Conservation (phyloP, 129 eudicot species). For the Glebionis coronaria region DNA sequence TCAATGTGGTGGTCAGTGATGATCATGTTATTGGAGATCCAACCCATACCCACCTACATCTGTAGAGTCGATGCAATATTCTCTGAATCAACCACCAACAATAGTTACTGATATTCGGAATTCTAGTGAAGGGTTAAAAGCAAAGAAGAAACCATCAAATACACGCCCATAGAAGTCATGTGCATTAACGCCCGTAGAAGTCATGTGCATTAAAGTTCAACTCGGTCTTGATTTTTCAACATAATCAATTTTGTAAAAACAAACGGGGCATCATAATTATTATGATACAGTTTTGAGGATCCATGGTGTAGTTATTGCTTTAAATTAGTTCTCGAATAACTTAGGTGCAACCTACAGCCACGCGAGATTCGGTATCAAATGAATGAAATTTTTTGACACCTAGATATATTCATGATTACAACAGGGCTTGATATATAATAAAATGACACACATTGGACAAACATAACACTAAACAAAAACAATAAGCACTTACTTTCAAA, state of each 20-base stretch:
- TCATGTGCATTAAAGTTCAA: not conserved
- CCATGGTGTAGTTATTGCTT: conserved; percentile 15
- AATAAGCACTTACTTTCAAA: not conserved
- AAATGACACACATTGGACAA: too few species aligned
- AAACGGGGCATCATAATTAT: conserved; percentile 14
- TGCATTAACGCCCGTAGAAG: too few species aligned
- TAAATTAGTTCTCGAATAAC: conserved; percentile 57
- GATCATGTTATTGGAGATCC: too few species aligned
- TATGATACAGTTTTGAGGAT: conserved; percentile 15
- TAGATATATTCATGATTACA: conserved; percentile 14
- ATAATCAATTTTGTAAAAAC: conserved; percentile 18
- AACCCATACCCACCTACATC: too few species aligned
- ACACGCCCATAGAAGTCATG: too few species aligned
- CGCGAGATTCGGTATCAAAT: conserved; percentile 8
- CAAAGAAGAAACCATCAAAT: not conserved
- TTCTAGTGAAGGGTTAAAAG: too few species aligned
- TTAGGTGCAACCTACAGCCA: conserved; percentile 62
- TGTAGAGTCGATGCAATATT: too few species aligned
- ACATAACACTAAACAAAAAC: not conserved
- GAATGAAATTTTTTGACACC: not conserved
- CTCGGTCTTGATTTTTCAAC: conserved; percentile 24
- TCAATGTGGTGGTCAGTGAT: too few species aligned
- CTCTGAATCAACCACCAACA: too few species aligned
- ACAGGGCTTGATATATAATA: not conserved
- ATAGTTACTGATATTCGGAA: too few species aligned